phyloP scores from a whole-genome alignment of 768 basidiomycete genomes.

The Pleurotus tuoliensis region DNA sequence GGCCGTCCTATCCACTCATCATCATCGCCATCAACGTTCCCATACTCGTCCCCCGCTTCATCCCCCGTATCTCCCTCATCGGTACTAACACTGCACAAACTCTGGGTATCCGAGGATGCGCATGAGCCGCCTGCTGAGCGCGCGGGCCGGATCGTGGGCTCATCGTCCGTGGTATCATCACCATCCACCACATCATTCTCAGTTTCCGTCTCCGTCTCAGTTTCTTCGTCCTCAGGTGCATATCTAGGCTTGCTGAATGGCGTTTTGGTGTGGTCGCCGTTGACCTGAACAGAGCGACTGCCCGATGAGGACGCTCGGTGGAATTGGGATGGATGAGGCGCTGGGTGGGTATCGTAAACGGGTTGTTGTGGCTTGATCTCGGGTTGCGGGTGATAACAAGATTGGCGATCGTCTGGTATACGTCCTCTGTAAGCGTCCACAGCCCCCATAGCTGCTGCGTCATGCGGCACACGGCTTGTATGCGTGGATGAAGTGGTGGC shows the following conservation, averaged over 20 bases:
- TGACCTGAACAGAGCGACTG: not conserved
- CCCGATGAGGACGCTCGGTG: not conserved
- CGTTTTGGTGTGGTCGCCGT: not conserved
- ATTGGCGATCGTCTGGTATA: conserved; percentile 28
- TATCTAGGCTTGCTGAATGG: not conserved
- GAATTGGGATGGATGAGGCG: not conserved
- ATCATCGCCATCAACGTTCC: conserved; percentile 7
- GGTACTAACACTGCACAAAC: conserved; percentile 21
- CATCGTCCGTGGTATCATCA: conserved; percentile 69
- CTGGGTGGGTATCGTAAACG: not conserved
- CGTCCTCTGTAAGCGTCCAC: conserved; percentile 48
- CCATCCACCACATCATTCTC: conserved; percentile 49
- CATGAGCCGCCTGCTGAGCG: conserved; percentile 19
- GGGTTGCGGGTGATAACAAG: not conserved
- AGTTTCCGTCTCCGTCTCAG: conserved; percentile 32
- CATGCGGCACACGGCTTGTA: not conserved
- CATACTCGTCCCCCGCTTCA: conserved; percentile 17
- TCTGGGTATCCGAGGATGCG: conserved; percentile 10
- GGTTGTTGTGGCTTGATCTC: conserved; percentile 10
- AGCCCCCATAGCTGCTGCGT: conserved; percentile 45
- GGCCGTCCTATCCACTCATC: conserved; percentile 6
- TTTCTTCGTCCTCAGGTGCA: conserved; percentile 18
- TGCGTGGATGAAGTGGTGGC: conserved; percentile 12
- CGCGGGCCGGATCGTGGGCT: conserved; percentile 70
- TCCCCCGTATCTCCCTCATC: conserved; percentile 15